Percentiles rank a stretch among this genome's conserved stretches.
Conservation (phyloP, 768 basidiomycete species). For the Bullera alba region DNA sequence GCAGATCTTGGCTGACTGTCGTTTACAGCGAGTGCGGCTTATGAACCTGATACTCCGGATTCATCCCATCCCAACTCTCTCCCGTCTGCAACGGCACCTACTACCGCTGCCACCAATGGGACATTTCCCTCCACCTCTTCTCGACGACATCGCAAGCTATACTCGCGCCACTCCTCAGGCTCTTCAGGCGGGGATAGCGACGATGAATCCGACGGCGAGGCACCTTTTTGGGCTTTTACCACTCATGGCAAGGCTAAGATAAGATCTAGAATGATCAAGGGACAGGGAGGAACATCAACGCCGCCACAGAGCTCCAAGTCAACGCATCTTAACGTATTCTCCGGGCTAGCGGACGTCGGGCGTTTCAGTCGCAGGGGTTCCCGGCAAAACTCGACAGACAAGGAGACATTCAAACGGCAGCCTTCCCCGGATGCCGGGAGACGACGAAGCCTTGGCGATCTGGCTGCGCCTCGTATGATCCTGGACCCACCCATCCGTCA, state of each 20-base stretch:
- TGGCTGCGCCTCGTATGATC: too few relatives aligned
- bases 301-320: too few relatives aligned
- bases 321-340: too few relatives aligned
- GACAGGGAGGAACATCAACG: neutral
- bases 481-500: too few relatives aligned
- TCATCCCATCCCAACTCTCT: constrained; percentile 5
- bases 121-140: neutral
- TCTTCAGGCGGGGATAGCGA: constrained; percentile 11
- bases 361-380: too few relatives aligned
- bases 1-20: neutral
- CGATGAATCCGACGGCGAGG: constrained; percentile 17
- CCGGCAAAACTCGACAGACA: too few relatives aligned
- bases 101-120: neutral
- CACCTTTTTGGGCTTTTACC: constrained; percentile 39
- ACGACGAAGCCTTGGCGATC: too few relatives aligned
- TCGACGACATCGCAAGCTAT: constrained; percentile 8
- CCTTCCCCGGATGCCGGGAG: too few relatives aligned
- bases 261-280: constrained; percentile 7
- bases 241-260: constrained; percentile 30
- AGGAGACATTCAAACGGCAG: too few relatives aligned
- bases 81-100: neutral
- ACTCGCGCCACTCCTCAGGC: constrained; percentile 19
- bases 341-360: too few relatives aligned
- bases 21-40: constrained; percentile 24
- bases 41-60: constrained; percentile 27